Evolutionary conservation across 2,329 filamentous ascomycete genomes (phyloP), one percentile per base, ranked within the genome.

Genomic region (Diaporthe sp.): DNA sequence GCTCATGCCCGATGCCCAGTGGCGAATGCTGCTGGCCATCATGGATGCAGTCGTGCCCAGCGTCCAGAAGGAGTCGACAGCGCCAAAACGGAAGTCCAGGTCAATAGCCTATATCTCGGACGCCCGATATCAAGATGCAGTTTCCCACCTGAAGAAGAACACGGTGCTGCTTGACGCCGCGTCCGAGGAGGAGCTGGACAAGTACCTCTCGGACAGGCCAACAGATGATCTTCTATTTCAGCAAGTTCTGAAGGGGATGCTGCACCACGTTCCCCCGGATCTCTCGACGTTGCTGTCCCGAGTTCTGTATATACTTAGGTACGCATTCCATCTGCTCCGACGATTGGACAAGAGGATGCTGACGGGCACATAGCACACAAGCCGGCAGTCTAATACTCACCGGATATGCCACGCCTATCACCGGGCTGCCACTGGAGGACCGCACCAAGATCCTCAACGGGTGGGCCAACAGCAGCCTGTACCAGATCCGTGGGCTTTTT

Each of bases 401-500:
- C 28, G 71, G 73, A 28, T 61, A 74, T 17, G 12, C 42, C n/a
- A 75, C 75, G 2, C 73, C 76, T 40, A 67, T 77, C 1, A 61
- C 72, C 22, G 47, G 61, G 17, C 73, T 77, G 13, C 57, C 75
- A 15, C 42, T 77, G 4, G 42, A 71, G 17, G 71, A 74, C 40
- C 76, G 76, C 52, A 72, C 66, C 15, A 45, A 71, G 30, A 60
- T 91, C 38, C 76, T 91, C 8, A 80, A 85, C 38, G 78, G 80
- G 64, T 91, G 89, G 89, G 79, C 83, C 4, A 83, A 80, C 6
- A 85, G 87, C 19, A 83, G 85, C 30, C 79, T 89, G 19, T 85
- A 86, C 42, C 77, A 86, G 0, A 82, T 89, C 7, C 85, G 88
- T 7, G 80, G 81, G 13, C 81, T 90, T 6, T 81, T 84, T 73